Conservation (phyloP, 768 basidiomycete genomes). For the Suillus brevipes region DNA sequence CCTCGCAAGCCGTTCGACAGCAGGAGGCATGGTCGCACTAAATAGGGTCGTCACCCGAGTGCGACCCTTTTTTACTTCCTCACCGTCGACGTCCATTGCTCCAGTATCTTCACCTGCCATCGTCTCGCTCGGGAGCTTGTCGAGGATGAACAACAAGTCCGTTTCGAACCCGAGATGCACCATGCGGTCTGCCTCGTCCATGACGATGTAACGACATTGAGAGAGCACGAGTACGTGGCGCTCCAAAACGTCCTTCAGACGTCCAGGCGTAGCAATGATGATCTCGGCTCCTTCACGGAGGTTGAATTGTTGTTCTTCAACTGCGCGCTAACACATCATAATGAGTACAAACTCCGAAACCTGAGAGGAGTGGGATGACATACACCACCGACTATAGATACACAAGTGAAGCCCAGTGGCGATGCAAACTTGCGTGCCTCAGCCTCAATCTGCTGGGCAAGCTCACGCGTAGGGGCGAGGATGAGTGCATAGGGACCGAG, state of each 20-base stretch:
- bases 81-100: slow-evolving; percentile 74
- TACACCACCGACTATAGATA: slow-evolving; percentile 98
- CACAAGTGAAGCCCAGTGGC: slow-evolving; percentile 89
- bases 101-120: slow-evolving; percentile 84
- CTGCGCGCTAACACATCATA: slow-evolving; percentile 58
- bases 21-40: slow-evolving; percentile 98
- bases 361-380: slow-evolving; percentile 16
- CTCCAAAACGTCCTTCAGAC: slow-evolving; percentile 96
- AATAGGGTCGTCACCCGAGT: slow-evolving; percentile 95
- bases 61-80: slow-evolving; percentile 61
- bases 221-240: slow-evolving; percentile 92
- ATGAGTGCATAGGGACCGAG: slow-evolving; percentile 93
- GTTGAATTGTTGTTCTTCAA: slow-evolving; percentile 98
- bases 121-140: slow-evolving; percentile 83
- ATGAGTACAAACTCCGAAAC: slow-evolving; percentile 17
- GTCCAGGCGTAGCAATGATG: slow-evolving; percentile 97
- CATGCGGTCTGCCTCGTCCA: slow-evolving; percentile 99
- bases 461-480: slow-evolving; percentile 94
- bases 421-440: slow-evolving; percentile 91
- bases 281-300: slow-evolving; percentile 98
- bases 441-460: slow-evolving; percentile 95
- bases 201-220: slow-evolving; percentile 97
- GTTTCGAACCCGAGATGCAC: slow-evolving; percentile 96
- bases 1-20: slow-evolving; percentile 91
- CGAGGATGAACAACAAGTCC: slow-evolving; percentile 92